Percentiles rank a stretch among this genome's conserved stretches.
Conservation (phyloP, 148 eudicot species). For the Rhododendron kiyosumense region DNA sequence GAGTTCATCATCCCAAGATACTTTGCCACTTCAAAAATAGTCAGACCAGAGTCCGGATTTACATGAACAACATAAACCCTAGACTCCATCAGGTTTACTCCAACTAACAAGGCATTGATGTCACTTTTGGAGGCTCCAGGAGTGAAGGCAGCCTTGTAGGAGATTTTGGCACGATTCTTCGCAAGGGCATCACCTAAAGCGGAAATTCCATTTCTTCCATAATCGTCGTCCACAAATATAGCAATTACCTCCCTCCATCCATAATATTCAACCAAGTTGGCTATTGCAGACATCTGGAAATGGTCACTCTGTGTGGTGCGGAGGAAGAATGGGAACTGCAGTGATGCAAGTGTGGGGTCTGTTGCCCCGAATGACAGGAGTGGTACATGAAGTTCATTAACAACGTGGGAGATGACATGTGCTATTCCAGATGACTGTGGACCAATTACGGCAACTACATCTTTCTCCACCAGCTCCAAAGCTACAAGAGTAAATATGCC, state of each 20-base stretch:
- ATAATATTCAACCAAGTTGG: conserved; percentile 46
- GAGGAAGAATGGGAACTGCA: conserved; percentile 60
- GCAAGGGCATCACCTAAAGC: conserved; percentile 57
- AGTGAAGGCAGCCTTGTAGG: conserved; percentile 75
- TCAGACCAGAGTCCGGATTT: conserved; percentile 79
- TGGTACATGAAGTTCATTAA: conserved; percentile 62
- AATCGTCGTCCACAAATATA: conserved; percentile 65
- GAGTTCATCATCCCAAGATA: conserved; percentile 57
- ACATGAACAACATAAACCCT: conserved; percentile 84
- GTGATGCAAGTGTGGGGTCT: conserved; percentile 68
- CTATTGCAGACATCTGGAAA: conserved; percentile 71
- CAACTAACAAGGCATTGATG: conserved; percentile 44
- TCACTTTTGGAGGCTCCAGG: conserved; percentile 47
- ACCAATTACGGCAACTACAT: conserved; percentile 61
- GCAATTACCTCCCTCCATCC: conserved; percentile 71
- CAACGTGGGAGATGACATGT: conserved; percentile 56
- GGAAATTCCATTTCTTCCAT: conserved; percentile 70
- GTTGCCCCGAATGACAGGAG: conserved; percentile 59
- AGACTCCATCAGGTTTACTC: conserved; percentile 66
- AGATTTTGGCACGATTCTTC: conserved; percentile 52
- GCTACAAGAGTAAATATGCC: conserved; percentile 38
- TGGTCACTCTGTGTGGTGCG: conserved; percentile 59
- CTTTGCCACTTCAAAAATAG: conserved; percentile 55
- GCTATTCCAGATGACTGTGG: conserved; percentile 78
- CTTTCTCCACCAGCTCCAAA: conserved; percentile 61